phyloP scores from a whole-genome alignment of 164 flowering plant genomes.

The Pachysandra terminalis region DNA sequence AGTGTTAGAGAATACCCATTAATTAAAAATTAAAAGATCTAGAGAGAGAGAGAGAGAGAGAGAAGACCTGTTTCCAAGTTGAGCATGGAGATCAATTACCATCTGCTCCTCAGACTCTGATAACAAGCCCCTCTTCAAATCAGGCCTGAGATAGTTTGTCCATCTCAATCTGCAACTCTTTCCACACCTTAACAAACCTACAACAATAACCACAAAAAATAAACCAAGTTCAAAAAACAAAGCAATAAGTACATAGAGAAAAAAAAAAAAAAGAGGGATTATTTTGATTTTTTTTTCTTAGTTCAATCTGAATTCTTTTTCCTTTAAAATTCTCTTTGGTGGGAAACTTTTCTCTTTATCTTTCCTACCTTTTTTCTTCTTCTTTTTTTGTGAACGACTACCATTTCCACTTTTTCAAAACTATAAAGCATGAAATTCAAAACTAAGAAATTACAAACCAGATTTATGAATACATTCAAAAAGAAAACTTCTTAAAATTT shows the following conservation, averaged over 20 bases:
- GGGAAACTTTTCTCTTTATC: no score
- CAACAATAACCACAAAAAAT: conserved; percentile 6
- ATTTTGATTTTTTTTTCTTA: no score
- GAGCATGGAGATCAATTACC: conserved; percentile 71
- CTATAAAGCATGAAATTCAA: no score
- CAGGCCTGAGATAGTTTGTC: conserved; percentile 74
- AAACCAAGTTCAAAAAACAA: conserved; percentile 1
- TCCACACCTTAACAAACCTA: conserved; percentile 68
- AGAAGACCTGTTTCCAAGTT: conserved; percentile 66
- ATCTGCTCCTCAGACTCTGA: conserved; percentile 61
- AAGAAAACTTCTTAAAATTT: no score
- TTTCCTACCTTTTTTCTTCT: no score
- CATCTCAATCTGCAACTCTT: conserved; percentile 74
- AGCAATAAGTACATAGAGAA: no score
- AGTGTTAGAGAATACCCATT: not conserved
- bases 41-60: not conserved
- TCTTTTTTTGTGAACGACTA: no score
- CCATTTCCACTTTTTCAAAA: no score
- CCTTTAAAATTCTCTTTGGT: no score
- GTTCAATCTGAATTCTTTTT: no score
- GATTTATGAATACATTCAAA: no score
- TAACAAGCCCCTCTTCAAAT: conserved; percentile 62
- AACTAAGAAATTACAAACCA: no score
- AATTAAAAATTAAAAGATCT: not conserved
- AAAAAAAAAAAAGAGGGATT: not conserved